Base-by-base conservation (phyloP, 257 asterid genomes). In the Solanum chmielewskii region DNA sequence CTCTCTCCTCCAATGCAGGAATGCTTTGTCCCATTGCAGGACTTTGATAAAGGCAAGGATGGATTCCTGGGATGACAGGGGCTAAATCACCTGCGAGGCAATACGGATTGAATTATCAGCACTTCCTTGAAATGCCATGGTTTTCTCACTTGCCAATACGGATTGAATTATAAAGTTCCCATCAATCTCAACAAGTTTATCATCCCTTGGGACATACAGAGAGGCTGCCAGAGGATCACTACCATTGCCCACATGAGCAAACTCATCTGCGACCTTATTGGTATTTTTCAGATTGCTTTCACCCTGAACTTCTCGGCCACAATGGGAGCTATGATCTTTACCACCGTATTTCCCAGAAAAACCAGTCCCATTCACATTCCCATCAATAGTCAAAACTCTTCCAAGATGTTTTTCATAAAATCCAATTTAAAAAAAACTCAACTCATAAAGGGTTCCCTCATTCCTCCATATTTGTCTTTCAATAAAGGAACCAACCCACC, bases 81-180 rank as follows among this genome's bases (percentile, higher is more conserved):
- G 88, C 90, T 87, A 94, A 86, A 89, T 92, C 93, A 77, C 89
- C 90, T 35, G 37, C 6, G 37, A 35, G 37, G 6, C 97, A 31
- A 31, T 31, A 31, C 95, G 23, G 98, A 92, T 91, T 89, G 92
- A 91, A 84, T 33, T 78, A 64, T 70, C 70, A 45, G 68, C 68
- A 82, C 75, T 70, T 84, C 87, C 91, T 37, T 52, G 91, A 85
- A 94, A 89, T 42, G 94, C 92, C 94, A 92, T 92, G 83, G 94
- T 94, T 83, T 94, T 93, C 90, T 94, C 96, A 86, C 95, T 91
- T 33, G 98, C 98, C 91, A 94, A 83, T 42, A 94, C 91, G 10
- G 94, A 94, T 86, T 92, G 95, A 83, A 93, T 94, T 33, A 94
- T 94, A 87, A 94, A 88, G 90, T 93, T 94, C 9, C 98, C 94